These are phyloP conservation scores for Paxillus involutus DNA, from an alignment of 768 basidiomycete species.

Conservation along the genomic window DNA sequence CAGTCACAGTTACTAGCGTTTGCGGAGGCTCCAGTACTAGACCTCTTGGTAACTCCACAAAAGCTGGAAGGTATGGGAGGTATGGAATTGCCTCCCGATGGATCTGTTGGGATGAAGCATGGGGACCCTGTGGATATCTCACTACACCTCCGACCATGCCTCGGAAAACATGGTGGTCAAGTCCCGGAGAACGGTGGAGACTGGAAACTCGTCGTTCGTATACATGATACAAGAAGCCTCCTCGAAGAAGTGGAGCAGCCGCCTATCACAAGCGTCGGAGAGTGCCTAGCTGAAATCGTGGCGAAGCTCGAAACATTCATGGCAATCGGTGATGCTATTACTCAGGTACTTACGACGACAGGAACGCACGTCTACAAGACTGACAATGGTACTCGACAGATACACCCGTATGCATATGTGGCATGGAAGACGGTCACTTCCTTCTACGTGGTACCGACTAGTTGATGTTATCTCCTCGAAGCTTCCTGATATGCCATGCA, in stretches of 20 bases:
- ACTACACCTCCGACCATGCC: conserved; percentile 15
- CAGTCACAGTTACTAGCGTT: conserved; percentile 13
- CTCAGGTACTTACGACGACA: conserved; percentile 14
- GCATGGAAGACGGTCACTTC: conserved; percentile 28
- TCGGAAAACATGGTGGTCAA: background rate
- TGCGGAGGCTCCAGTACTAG: conserved; percentile 14
- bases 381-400: conserved; percentile 4
- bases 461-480: background rate
- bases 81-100: background rate
- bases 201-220: conserved; percentile 24
- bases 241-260: background rate
- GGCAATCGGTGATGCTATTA: conserved; percentile 16
- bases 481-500: conserved; percentile 12
- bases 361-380: background rate
- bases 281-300: conserved; percentile 22
- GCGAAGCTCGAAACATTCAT: conserved; percentile 26
- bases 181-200: background rate
- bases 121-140: background rate
- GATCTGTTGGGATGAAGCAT: background rate
- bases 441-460: conserved; percentile 24
- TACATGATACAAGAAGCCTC: conserved; percentile 10
- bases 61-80: conserved; percentile 13
- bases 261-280: conserved; percentile 4
- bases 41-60: conserved; percentile 12
- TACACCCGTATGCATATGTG: conserved; percentile 26